Conservation (phyloP, 1,284 basidiomycete genomes). For the Cutaneotrichosporon dermatis region DNA sequence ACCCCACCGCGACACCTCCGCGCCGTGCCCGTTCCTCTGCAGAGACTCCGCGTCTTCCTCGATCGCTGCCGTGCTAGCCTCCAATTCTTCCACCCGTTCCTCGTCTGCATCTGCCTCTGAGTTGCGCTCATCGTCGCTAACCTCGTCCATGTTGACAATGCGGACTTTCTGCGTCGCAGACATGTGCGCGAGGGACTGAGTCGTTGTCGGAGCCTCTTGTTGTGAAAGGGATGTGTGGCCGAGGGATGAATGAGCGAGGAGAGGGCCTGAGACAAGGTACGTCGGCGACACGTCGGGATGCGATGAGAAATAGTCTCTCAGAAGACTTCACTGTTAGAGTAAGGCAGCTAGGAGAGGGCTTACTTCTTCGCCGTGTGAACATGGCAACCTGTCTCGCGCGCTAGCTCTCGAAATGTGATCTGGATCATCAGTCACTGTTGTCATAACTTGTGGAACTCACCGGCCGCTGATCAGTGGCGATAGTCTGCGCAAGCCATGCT, state of each 20-base stretch:
- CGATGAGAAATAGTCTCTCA: constrained; percentile 23
- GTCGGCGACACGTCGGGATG: constrained; percentile 28
- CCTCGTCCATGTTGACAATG: constrained; percentile 45
- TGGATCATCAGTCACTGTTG: constrained; percentile 3
- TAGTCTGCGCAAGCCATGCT: not conserved
- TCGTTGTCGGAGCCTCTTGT: constrained; percentile 12
- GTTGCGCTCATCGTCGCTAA: constrained; percentile 39
- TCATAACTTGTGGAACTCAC: constrained; percentile 1
- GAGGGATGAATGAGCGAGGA: constrained; percentile 26
- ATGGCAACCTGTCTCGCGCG: constrained; percentile 38
- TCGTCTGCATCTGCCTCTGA: constrained; percentile 31
- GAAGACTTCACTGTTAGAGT: constrained; percentile 15
- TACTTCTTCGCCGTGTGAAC: constrained; percentile 44
- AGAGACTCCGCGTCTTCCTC: constrained; percentile 10
- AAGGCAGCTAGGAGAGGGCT: constrained; percentile 3
- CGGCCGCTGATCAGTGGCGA: constrained; percentile 8
- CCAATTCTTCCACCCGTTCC: constrained; percentile 16
- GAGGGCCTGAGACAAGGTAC: constrained; percentile 39
- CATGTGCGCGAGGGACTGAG: constrained; percentile 29
- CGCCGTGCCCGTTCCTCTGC: too few species aligned
- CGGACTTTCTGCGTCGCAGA: constrained; percentile 30
- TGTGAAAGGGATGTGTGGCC: constrained; percentile 20
- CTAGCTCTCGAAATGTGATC: constrained; percentile 40
- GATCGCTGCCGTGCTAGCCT: constrained; percentile 15
- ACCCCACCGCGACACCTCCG: constrained; percentile 32